Evolutionary conservation across 352 stramenopile species (phyloP).

Genomic region (Pythium rhizo-oryzae): DNA sequence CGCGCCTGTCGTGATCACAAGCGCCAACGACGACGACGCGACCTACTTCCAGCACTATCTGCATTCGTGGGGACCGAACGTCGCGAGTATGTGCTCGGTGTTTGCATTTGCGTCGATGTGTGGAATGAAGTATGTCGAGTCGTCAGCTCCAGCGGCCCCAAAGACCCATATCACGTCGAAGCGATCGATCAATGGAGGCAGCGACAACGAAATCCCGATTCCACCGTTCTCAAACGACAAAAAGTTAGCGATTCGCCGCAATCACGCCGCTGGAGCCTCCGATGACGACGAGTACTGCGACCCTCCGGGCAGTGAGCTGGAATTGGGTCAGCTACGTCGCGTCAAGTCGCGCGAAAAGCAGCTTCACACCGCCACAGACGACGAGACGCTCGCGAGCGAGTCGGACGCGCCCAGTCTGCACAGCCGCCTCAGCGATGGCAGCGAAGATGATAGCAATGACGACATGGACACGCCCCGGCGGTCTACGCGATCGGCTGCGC

Average conservation of each 20-base stretch:
- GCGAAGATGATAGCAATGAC: slow-evolving; percentile 2
- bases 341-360: slow-evolving; percentile 18
- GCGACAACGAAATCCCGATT: slow-evolving; percentile 1
- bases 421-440: slow-evolving; percentile 15
- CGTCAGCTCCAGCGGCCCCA: not conserved
- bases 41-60: slow-evolving; percentile 63
- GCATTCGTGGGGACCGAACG: slow-evolving; percentile 40
- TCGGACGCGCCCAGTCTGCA: slow-evolving; percentile 19
- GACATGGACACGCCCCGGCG: not conserved
- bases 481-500: slow-evolving; percentile 6
- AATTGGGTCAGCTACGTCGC: slow-evolving; percentile 15
- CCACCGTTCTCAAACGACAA: slow-evolving; percentile 8
- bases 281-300: slow-evolving; percentile 22
- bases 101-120: slow-evolving; percentile 59
- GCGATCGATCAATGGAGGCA: slow-evolving; percentile 8
- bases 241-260: slow-evolving; percentile 8
- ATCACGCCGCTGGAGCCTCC: not conserved
- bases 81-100: slow-evolving; percentile 55
- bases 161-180: slow-evolving; percentile 6
- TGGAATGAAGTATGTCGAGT: slow-evolving; percentile 52
- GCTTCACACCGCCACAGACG: slow-evolving; percentile 12
- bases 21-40: slow-evolving; percentile 8
- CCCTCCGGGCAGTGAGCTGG: slow-evolving; percentile 12
- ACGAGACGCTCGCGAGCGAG: slow-evolving; percentile 26
- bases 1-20: slow-evolving; percentile 32